A percentile compares a stretch with the other conserved stretches of the same genome.
Evolutionary conservation across 2,329 filamentous ascomycete species (phyloP).

Genomic region (Pseudocercospora cruenta): DNA sequence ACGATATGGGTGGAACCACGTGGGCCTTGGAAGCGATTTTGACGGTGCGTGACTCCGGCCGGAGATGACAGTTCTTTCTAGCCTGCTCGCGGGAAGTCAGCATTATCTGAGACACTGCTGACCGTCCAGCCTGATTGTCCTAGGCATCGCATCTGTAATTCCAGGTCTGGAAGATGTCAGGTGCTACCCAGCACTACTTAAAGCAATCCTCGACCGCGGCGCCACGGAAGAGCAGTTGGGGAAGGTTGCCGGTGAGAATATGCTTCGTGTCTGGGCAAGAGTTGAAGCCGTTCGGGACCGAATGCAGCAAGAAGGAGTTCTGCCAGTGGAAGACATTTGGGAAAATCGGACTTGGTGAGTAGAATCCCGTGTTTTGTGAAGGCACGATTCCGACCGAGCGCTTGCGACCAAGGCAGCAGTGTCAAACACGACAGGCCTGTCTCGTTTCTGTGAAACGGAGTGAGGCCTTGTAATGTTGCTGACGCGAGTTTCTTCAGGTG

Average conservation of each 20-base stretch:
- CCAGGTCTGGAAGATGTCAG: conserved; percentile 41
- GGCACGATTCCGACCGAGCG: too few species aligned
- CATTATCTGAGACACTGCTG: too few species aligned
- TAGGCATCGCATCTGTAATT: conserved; percentile 37
- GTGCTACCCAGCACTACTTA: conserved; percentile 42
- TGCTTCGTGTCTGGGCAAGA: conserved; percentile 41
- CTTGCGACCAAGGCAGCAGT: too few species aligned
- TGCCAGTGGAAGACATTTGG: conserved; percentile 44
- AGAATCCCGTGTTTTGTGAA: too few species aligned
- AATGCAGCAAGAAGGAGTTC: conserved; percentile 38
- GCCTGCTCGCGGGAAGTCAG: too few species aligned
- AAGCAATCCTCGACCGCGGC: conserved; percentile 44
- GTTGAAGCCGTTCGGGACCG: conserved; percentile 32
- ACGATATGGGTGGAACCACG: conserved; percentile 42
- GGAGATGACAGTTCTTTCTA: too few species aligned
- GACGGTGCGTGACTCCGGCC: conserved; percentile 21
- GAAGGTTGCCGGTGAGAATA: conserved; percentile 45
- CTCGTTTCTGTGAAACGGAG: too few species aligned
- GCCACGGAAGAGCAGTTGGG: conserved; percentile 45
- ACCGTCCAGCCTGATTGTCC: too few species aligned
- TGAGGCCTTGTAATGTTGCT: too few species aligned
- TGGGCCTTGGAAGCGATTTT: conserved; percentile 46
- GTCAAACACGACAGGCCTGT: too few species aligned
- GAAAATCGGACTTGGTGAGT: conserved; percentile 40
- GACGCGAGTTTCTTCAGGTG: too few species aligned